Evolutionary conservation across 1,284 basidiomycete species (phyloP).

Genomic region (Thelephora terrestris): DNA sequence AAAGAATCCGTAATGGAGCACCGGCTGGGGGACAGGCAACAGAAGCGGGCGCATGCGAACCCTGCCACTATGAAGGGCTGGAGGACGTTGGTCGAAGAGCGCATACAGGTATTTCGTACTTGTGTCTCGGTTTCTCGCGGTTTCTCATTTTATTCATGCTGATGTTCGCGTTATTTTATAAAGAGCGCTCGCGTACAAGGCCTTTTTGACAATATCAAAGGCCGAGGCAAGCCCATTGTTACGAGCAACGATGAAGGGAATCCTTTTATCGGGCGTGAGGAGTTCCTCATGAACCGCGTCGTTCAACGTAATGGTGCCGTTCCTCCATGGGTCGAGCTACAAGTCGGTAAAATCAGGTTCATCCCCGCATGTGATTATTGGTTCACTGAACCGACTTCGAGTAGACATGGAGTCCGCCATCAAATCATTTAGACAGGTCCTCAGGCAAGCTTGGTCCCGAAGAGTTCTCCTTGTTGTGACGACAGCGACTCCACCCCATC

Average conservation of each 20-base stretch:
- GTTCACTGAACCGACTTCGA: not conserved
- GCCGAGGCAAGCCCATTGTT: constrained; percentile 63
- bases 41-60: constrained; percentile 30
- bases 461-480: constrained; percentile 53
- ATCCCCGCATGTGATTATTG: not conserved
- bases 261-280: constrained; percentile 70
- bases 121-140: not conserved
- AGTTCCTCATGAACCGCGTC: constrained; percentile 85
- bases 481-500: constrained; percentile 30
- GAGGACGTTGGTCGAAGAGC: constrained; percentile 68
- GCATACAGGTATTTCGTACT: constrained; percentile 52
- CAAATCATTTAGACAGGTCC: constrained; percentile 49
- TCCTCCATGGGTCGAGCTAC: constrained; percentile 89
- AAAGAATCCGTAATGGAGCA: constrained; percentile 73
- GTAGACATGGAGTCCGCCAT: constrained; percentile 48
- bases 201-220: constrained; percentile 63
- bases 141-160: not conserved
- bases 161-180: constrained; percentile 14
- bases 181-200: constrained; percentile 63
- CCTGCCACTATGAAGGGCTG: constrained; percentile 66
- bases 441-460: constrained; percentile 59
- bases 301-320: constrained; percentile 76
- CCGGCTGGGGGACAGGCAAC: constrained; percentile 38
- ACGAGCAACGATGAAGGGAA: constrained; percentile 60
- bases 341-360: constrained; percentile 39